Base-by-base conservation (phyloP, 495 filamentous ascomycete species). In the Trichoderma parareesei region DNA sequence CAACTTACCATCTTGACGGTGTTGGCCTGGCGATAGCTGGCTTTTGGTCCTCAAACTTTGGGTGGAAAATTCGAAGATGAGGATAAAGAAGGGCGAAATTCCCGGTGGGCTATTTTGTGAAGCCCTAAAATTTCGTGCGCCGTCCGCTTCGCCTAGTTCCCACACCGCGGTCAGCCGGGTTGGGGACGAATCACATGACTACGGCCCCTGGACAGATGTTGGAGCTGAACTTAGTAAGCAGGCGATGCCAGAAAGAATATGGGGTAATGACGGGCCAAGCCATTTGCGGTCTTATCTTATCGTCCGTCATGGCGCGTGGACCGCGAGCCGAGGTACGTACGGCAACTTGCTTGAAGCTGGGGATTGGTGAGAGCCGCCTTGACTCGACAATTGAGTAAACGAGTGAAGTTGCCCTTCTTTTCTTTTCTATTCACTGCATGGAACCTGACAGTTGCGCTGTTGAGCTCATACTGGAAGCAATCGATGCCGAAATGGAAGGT, bases 1-100 rank as follows among this genome's bases (percentile, higher is more conserved):
- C 61, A 77, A 85, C 83, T 83, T 74, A 85, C 83, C 83, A 85
- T 85, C 72, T 82, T 85, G 81, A 79, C 73, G 75, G 80, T 74
- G 78, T 76, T 72, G 27, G 75, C 72, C 72, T 74, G 72, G 69
- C 67, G 72, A 68, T 66, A 60, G 66, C 66, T 67, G 68, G 66
- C 68, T 65, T 27, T 27, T 67, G 61, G 33, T 55, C 61, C 49
- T 73, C 69, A 72, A 70, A 70, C 69, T 73, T 67, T 66, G 68
- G 27, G 27, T 27, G 27, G 27, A 71, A 66, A 66, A 62, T 67
- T 66, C 70, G 67, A 67, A 66, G 59, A 60, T 49, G 46, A 48
- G 65, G 60, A 60, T 65, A 67, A 65, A 63, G 27, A 27, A 27
- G 27, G 38, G 33, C 65, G 61, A 46, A 67, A 68, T 71, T 72